Evolutionary conservation across 768 basidiomycete species (phyloP).

Genomic region (Omphalotus guepiniiformis): DNA sequence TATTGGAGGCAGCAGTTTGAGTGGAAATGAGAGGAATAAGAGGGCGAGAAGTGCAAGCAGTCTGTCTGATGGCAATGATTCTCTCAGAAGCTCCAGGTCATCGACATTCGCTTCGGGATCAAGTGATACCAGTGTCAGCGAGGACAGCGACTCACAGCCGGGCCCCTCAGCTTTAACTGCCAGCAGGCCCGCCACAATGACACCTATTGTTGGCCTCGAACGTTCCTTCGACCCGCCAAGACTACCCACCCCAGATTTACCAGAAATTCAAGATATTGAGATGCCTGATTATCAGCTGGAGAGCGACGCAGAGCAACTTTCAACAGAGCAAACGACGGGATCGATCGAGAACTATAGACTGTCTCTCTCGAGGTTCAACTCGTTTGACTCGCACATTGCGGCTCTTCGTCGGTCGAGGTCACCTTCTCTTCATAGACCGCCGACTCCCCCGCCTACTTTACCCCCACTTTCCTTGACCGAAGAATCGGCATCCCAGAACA

Average conservation of each 20-base stretch:
- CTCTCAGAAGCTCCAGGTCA: slow-evolving; percentile 30
- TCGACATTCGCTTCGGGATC: slow-evolving; percentile 29
- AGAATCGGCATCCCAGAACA: not conserved
- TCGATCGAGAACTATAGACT: slow-evolving; percentile 32
- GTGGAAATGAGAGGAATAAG: slow-evolving; percentile 51
- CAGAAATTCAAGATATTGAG: slow-evolving; percentile 48
- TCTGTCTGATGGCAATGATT: slow-evolving; percentile 35
- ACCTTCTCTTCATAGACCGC: not conserved
- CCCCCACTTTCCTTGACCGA: slow-evolving; percentile 6
- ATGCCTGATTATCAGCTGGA: slow-evolving; percentile 40
- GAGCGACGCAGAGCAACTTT: slow-evolving; percentile 16
- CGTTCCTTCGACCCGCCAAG: slow-evolving; percentile 32
- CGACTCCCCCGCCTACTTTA: slow-evolving; percentile 9
- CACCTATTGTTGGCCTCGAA: slow-evolving; percentile 9
- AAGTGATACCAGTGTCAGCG: slow-evolving; percentile 20
- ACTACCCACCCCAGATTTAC: slow-evolving; percentile 40
- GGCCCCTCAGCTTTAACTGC: slow-evolving; percentile 7
- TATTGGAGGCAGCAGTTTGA: slow-evolving; percentile 16
- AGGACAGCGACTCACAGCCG: slow-evolving; percentile 12
- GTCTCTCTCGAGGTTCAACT: slow-evolving; percentile 48
- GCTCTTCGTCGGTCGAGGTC: slow-evolving; percentile 35
- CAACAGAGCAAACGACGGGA: slow-evolving; percentile 5
- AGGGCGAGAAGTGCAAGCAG: slow-evolving; percentile 53
- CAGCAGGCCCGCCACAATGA: slow-evolving; percentile 14
- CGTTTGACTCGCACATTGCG: slow-evolving; percentile 51